Conservation (phyloP, 2,329 filamentous ascomycete species). For the Sporothrix brasiliensis region DNA sequence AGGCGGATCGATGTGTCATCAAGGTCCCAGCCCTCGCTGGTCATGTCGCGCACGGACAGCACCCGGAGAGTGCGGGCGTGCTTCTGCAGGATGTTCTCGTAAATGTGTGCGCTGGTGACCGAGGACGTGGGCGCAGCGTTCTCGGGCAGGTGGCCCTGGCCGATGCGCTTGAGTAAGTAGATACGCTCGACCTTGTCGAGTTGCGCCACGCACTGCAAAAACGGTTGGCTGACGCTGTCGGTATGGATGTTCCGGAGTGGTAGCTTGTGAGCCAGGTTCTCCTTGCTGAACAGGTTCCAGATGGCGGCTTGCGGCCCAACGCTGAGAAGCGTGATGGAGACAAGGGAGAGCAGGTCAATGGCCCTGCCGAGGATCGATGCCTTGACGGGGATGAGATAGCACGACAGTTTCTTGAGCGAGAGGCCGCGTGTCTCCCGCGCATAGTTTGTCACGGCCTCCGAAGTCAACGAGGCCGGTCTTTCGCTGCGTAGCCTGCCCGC, state of each 20-base stretch:
- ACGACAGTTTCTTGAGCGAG: slow-evolving; percentile 55
- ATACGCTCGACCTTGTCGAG: slow-evolving; percentile 60
- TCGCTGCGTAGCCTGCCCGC: neutral
- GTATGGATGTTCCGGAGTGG: slow-evolving; percentile 63
- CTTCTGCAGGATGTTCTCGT: slow-evolving; percentile 59
- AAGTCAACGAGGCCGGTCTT: neutral
- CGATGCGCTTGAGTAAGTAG: slow-evolving; percentile 60
- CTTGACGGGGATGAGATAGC: slow-evolving; percentile 64
- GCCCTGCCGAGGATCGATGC: slow-evolving; percentile 59
- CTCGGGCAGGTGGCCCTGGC: slow-evolving; percentile 50
- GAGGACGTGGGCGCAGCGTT: slow-evolving; percentile 53
- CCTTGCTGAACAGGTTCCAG: slow-evolving; percentile 60
- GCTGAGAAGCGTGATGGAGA: slow-evolving; percentile 62
- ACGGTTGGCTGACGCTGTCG: slow-evolving; percentile 56
- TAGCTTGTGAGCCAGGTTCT: slow-evolving; percentile 56
- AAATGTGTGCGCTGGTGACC: slow-evolving; percentile 61
- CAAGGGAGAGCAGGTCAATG: slow-evolving; percentile 60
- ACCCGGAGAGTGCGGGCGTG: slow-evolving; percentile 58
- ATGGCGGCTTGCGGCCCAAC: slow-evolving; percentile 64
- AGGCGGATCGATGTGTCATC: slow-evolving; percentile 58
- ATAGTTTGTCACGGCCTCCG: slow-evolving; percentile 52
- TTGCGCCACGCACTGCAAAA: slow-evolving; percentile 46
- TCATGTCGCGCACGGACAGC: slow-evolving; percentile 63
- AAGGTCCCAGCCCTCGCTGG: slow-evolving; percentile 56
- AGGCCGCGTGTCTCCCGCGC: slow-evolving; percentile 61